A percentile compares a stretch with the other conserved stretches of the same genome.
phyloP scores from a whole-genome alignment of 2,329 filamentous ascomycete species.

The Aspergillus fumigatus region DNA sequence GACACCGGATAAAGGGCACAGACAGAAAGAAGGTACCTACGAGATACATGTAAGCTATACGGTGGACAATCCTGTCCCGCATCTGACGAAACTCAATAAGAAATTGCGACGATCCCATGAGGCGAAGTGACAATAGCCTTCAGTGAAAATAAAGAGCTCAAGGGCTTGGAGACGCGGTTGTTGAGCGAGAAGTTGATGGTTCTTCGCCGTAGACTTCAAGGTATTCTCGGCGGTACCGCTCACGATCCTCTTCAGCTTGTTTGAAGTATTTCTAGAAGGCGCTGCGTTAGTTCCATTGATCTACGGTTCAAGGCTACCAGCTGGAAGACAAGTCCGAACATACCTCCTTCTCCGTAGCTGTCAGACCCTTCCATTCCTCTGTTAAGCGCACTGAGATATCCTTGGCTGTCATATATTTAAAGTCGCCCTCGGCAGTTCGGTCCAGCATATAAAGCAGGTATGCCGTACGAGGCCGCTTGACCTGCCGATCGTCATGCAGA shows the following conservation, averaged over 20 bases:
- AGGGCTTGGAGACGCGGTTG: not conserved
- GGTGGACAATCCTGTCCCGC: not conserved
- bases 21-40: not conserved
- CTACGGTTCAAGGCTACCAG: not conserved
- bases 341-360: slow-evolving; percentile 35
- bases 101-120: not conserved
- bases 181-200: slow-evolving; percentile 1
- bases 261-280: slow-evolving; percentile 24
- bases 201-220: slow-evolving; percentile 33
- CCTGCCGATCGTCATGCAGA: slow-evolving; percentile 52
- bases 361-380: slow-evolving; percentile 24
- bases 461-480: slow-evolving; percentile 40
- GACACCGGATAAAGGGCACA: not conserved
- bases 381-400: slow-evolving; percentile 30
- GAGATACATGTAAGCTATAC: not conserved
- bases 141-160: not conserved
- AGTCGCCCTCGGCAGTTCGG: slow-evolving; percentile 46
- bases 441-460: slow-evolving; percentile 46
- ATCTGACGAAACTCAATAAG: not conserved
- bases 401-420: slow-evolving; percentile 39
- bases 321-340: slow-evolving; percentile 3
- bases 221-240: slow-evolving; percentile 34
- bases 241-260: slow-evolving; percentile 21
- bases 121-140: not conserved
- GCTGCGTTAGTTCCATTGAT: slow-evolving; percentile 8